These are phyloP conservation scores for Aspergillus sojae DNA, from an alignment of 2,329 filamentous ascomycete species.

Conservation along the genomic window DNA sequence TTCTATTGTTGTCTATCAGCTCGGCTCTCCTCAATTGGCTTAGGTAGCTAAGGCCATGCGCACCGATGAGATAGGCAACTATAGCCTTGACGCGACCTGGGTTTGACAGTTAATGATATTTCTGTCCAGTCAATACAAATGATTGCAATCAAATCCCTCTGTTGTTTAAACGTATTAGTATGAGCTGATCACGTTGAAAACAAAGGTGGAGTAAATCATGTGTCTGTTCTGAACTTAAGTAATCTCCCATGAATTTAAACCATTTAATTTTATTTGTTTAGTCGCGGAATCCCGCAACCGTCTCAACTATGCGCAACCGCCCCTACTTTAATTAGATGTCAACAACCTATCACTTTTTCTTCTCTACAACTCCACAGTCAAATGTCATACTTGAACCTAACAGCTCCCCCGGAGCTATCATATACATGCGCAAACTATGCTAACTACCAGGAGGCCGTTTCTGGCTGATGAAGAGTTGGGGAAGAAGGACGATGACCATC, in stretches of 20 bases:
- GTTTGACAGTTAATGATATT: background rate
- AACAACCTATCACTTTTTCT: background rate
- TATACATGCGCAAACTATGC: conserved; percentile 36
- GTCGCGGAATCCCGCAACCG: conserved; percentile 9
- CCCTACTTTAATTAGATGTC: conserved; percentile 2
- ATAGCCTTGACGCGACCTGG: background rate
- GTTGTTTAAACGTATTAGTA: background rate
- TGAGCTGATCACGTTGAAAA: background rate
- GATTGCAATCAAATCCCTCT: background rate
- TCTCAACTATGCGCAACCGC: conserved; percentile 6
- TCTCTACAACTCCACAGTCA: conserved; percentile 1
- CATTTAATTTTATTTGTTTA: background rate
- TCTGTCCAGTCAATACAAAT: background rate
- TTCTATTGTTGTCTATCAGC: background rate
- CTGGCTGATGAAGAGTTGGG: conserved; percentile 64
- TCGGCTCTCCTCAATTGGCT: background rate
- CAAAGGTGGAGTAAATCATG: conserved; percentile 10
- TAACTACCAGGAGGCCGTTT: conserved; percentile 46
- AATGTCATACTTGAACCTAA: conserved; percentile 12
- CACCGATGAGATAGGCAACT: background rate
- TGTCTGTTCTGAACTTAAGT: background rate
- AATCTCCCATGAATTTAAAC: background rate
- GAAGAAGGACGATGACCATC: conserved; percentile 67
- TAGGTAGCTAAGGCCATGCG: background rate
- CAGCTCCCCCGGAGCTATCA: conserved; percentile 28